phyloP scores from a whole-genome alignment of 1,139 yeast species.

The Taphrina deformans region DNA sequence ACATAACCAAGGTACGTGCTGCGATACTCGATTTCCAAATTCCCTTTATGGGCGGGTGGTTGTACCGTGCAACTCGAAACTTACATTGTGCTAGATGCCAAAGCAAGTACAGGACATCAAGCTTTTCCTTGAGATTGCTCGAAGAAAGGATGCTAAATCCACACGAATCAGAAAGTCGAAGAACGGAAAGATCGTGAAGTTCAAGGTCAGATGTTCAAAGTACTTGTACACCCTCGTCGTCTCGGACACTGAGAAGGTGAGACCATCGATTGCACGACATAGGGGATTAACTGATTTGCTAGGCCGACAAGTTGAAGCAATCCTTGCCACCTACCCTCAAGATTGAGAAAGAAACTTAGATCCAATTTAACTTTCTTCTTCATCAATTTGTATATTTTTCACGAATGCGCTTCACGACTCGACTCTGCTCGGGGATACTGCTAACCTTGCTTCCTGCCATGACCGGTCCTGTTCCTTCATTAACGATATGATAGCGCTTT shows the following conservation, averaged over 20 bases:
- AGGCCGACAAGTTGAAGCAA: constrained; percentile 94
- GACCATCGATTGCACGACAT: not conserved
- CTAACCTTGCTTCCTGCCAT: not conserved
- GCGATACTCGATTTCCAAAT: not conserved
- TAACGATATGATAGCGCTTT: not conserved
- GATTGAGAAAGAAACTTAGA: constrained; percentile 27
- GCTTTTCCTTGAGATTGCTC: constrained; percentile 96
- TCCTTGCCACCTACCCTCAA: constrained; percentile 76
- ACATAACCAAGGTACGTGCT: constrained; percentile 2
- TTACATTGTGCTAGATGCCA: constrained; percentile 31
- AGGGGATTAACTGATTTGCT: not conserved
- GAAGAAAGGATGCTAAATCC: constrained; percentile 91
- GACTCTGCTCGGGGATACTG: not conserved
- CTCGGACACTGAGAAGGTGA: constrained; percentile 84
- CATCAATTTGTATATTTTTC: not conserved
- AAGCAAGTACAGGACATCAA: constrained; percentile 68
- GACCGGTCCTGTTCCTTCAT: constrained; percentile 3
- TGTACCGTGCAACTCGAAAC: constrained; percentile 32
- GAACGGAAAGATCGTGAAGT: constrained; percentile 93
- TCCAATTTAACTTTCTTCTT: not conserved
- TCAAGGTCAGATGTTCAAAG: constrained; percentile 97
- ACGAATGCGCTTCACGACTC: not conserved
- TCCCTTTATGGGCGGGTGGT: constrained; percentile 26
- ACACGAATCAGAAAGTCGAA: constrained; percentile 77
- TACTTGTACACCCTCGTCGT: constrained; percentile 94